These are phyloP conservation scores for Isatis tinctoria DNA, from an alignment of 345 rosid genomes.

Conservation along the genomic window DNA sequence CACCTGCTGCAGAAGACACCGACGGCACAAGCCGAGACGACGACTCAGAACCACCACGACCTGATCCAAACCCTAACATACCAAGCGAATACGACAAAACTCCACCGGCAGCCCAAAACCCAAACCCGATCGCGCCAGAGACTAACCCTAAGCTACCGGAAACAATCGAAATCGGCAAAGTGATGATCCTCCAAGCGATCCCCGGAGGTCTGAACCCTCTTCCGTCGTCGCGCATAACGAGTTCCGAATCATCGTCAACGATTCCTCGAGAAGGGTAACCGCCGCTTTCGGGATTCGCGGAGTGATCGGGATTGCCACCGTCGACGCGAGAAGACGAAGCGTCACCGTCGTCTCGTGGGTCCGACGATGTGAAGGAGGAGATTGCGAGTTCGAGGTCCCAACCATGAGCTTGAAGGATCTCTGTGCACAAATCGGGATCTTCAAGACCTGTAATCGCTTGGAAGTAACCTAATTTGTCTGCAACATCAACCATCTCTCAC, in stretches of 20 bases:
- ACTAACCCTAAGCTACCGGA: constrained; percentile 75
- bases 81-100: constrained; percentile 79
- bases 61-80: constrained; percentile 65
- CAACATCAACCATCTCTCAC: constrained; percentile 64
- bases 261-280: neutral
- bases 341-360: neutral
- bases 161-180: constrained; percentile 74
- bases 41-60: constrained; percentile 25
- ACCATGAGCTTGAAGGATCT: constrained; percentile 91
- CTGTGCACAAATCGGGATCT: constrained; percentile 87
- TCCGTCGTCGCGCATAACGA: constrained; percentile 4
- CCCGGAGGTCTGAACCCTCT: constrained; percentile 41
- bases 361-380: constrained; percentile 66
- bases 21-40: constrained; percentile 38
- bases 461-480: constrained; percentile 84
- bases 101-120: constrained; percentile 94
- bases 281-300: constrained; percentile 18
- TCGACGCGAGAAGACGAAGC: constrained; percentile 23
- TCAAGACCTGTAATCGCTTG: constrained; percentile 93
- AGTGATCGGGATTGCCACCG: neutral
- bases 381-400: constrained; percentile 99
- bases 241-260: constrained; percentile 15
- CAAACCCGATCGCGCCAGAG: constrained; percentile 83
- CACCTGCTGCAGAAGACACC: constrained; percentile 60
- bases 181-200: constrained; percentile 75